A percentile compares a stretch with the other conserved stretches of the same genome.
Evolutionary conservation across 257 asterid species (phyloP).

Genomic region (Solanum boliviense): DNA sequence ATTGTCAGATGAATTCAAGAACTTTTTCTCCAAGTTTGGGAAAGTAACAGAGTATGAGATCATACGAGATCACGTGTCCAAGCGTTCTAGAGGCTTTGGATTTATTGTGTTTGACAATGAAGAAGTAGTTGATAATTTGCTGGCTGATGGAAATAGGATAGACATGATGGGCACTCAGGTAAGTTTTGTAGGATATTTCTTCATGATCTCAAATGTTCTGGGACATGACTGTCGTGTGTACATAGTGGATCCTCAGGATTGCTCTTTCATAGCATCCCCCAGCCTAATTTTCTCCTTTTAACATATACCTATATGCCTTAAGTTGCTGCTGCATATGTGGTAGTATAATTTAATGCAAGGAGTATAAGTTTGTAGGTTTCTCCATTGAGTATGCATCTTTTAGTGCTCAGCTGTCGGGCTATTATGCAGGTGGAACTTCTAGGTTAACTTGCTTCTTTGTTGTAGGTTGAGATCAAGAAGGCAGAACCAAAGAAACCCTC

Average conservation of each 20-base stretch:
- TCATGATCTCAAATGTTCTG: neutral
- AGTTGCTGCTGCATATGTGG: neutral
- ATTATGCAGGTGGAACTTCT: constrained; percentile 39
- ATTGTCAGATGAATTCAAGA: constrained; percentile 60
- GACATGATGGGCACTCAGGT: constrained; percentile 93
- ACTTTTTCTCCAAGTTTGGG: constrained; percentile 73
- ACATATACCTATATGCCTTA: neutral
- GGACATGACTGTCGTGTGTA: constrained; percentile 1
- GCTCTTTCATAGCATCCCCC: neutral
- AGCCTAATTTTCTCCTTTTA: neutral
- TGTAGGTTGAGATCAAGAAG: constrained; percentile 99
- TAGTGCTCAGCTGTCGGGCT: constrained; percentile 29
- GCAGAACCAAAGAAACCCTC: constrained; percentile 99
- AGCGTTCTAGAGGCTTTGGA: constrained; percentile 96
- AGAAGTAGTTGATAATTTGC: constrained; percentile 62
- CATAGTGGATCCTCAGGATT: neutral
- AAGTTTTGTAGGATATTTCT: constrained; percentile 11
- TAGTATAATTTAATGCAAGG: neutral
- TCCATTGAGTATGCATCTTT: constrained; percentile 7
- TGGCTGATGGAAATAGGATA: constrained; percentile 83
- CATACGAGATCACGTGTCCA: constrained; percentile 74
- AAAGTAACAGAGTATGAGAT: constrained; percentile 86
- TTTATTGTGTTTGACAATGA: constrained; percentile 79
- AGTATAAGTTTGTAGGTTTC: neutral
- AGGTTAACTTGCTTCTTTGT: constrained; percentile 95